A percentile compares a stretch with the other conserved stretches of the same genome.
Conservation (phyloP, 2,329 filamentous ascomycete genomes). For the Xylogone sp. region DNA sequence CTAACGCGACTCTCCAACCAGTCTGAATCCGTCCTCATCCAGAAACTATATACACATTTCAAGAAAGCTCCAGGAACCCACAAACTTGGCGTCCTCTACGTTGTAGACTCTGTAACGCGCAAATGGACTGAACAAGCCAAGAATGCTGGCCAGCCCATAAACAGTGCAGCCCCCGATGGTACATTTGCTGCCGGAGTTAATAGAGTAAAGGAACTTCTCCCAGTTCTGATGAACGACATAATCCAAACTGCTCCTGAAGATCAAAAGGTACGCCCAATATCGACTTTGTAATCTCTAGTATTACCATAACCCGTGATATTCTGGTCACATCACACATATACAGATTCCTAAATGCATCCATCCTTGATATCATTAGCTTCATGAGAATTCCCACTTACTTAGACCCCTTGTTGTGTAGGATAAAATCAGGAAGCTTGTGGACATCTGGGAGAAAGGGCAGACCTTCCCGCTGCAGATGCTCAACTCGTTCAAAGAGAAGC, state of each 20-base stretch:
- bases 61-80: slow-evolving; percentile 92
- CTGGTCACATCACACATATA: slow-evolving; percentile 1
- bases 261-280: slow-evolving; percentile 80
- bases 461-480: slow-evolving; percentile 85
- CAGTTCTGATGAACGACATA: slow-evolving; percentile 93
- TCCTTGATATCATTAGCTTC: not conserved
- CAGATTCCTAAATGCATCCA: not conserved
- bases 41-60: slow-evolving; percentile 96
- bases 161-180: slow-evolving; percentile 78
- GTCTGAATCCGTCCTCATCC: slow-evolving; percentile 92
- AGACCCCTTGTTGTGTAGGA: slow-evolving; percentile 61
- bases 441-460: slow-evolving; percentile 95
- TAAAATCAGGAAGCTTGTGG: slow-evolving; percentile 91
- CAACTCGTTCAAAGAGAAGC: slow-evolving; percentile 74
- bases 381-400: slow-evolving; percentile 40
- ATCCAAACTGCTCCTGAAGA: slow-evolving; percentile 81
- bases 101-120: slow-evolving; percentile 99
- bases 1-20: slow-evolving; percentile 34
- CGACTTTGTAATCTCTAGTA: slow-evolving; percentile 4
- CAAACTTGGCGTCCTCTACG: slow-evolving; percentile 98
- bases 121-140: slow-evolving; percentile 98
- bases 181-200: slow-evolving; percentile 93
- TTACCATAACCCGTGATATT: slow-evolving; percentile 1
- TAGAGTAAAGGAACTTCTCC: slow-evolving; percentile 93
- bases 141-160: slow-evolving; percentile 75